Evolutionary conservation across 1,139 yeast genomes (phyloP).

Genomic region (Arxiozyma bovina): DNA sequence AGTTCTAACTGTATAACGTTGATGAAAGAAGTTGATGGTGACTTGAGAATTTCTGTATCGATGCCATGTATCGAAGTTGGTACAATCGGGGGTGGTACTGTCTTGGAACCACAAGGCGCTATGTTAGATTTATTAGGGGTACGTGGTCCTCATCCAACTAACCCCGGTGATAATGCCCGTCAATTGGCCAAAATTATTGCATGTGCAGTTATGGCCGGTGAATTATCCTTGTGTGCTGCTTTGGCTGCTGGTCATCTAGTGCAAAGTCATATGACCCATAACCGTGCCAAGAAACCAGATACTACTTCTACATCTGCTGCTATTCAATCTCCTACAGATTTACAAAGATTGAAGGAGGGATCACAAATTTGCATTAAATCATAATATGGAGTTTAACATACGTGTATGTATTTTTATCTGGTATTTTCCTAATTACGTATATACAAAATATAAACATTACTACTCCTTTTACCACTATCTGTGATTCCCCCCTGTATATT

Average conservation of each 20-base stretch:
- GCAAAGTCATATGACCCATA: slow-evolving; percentile 95
- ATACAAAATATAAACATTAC: too few relatives aligned
- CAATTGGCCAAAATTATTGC: slow-evolving; percentile 91
- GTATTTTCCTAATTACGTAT: not conserved
- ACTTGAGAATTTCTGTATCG: slow-evolving; percentile 82
- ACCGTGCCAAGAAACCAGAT: slow-evolving; percentile 39
- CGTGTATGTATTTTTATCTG: not conserved
- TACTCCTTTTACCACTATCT: not conserved
- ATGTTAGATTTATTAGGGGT: slow-evolving; percentile 93
- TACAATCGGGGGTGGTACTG: slow-evolving; percentile 98
- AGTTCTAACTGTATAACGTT: slow-evolving; percentile 94
- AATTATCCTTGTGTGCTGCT: slow-evolving; percentile 86
- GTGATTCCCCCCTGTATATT: not conserved
- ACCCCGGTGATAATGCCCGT: slow-evolving; percentile 92
- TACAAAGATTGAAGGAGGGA: slow-evolving; percentile 57
- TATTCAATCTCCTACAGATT: slow-evolving; percentile 29
- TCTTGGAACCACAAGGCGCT: slow-evolving; percentile 93
- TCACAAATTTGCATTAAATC: slow-evolving; percentile 63
- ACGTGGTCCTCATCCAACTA: slow-evolving; percentile 92
- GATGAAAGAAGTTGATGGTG: slow-evolving; percentile 79
- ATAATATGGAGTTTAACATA: slow-evolving; percentile 13
- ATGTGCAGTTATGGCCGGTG: slow-evolving; percentile 93
- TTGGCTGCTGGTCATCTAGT: slow-evolving; percentile 98
- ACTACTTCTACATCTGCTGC: slow-evolving; percentile 1
- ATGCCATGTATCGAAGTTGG: slow-evolving; percentile 99